These are phyloP conservation scores for Trebouxia sp. DNA, from an alignment of 139 green algal genomes.

Conservation along the genomic window DNA sequence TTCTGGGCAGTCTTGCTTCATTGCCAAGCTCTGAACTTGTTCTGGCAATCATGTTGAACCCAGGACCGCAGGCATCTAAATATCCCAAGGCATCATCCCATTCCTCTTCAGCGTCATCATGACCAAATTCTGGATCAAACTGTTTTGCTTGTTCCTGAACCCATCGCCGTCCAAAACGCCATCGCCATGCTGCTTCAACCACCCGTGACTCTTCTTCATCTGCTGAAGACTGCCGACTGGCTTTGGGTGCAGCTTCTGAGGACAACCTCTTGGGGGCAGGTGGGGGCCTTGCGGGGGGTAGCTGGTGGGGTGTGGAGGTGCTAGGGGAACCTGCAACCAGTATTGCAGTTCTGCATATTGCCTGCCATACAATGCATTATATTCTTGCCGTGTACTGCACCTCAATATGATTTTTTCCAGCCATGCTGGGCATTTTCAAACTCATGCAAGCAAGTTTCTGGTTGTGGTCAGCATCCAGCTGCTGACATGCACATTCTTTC, in stretches of 20 bases:
- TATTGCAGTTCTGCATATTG: too few relatives aligned
- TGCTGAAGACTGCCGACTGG: background rate
- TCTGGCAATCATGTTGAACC: constrained; percentile 34
- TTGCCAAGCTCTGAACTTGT: constrained; percentile 29
- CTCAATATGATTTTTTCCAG: too few relatives aligned
- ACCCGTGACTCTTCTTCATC: constrained; percentile 26
- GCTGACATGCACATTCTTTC: too few relatives aligned
- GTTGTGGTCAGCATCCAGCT: too few relatives aligned
- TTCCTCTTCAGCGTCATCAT: constrained; percentile 31
- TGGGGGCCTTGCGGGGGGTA: background rate
- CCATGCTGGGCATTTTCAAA: too few relatives aligned
- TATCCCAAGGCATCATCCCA: constrained; percentile 44
- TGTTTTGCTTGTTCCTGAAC: constrained; percentile 33
- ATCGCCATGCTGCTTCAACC: constrained; percentile 33
- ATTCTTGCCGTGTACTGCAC: too few relatives aligned
- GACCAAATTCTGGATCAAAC: constrained; percentile 31
- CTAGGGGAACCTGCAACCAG: background rate
- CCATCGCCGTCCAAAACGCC: constrained; percentile 39
- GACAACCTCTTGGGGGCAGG: background rate
- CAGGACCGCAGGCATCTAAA: constrained; percentile 36
- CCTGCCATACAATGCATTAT: too few relatives aligned
- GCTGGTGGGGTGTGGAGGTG: background rate
- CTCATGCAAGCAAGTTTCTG: too few relatives aligned
- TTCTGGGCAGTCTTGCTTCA: background rate
- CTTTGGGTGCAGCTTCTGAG: background rate